Conservation (phyloP, 75 land plant genomes). For the Cunninghamia lanceolata region DNA sequence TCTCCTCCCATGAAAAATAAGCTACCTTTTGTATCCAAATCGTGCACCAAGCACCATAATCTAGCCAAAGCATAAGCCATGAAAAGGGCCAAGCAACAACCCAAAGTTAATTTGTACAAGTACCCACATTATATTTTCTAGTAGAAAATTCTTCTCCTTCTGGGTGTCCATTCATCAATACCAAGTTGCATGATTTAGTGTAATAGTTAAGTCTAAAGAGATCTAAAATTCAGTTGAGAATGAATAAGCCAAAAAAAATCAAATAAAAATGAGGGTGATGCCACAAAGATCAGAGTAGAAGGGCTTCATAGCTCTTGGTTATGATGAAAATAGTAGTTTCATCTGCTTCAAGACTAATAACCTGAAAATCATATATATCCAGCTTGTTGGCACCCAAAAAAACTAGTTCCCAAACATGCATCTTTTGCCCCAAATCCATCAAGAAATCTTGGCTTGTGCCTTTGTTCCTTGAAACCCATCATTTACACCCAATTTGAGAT, state of each 20-base stretch:
- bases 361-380: too few species aligned
- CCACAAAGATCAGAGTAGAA: not conserved
- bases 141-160: not conserved
- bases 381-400: too few species aligned
- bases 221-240: not conserved
- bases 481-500: too few species aligned
- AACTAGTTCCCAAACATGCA: too few species aligned
- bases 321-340: too few species aligned
- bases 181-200: not conserved
- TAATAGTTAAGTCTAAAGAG: not conserved
- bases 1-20: not conserved
- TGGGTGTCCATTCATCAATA: not conserved
- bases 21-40: not conserved
- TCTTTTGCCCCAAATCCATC: too few species aligned
- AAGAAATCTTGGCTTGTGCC: too few species aligned
- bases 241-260: not conserved
- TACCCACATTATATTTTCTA: not conserved
- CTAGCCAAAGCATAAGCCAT: not conserved
- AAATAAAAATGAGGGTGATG: not conserved
- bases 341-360: too few species aligned
- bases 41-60: not conserved
- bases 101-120: not conserved
- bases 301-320: too few species aligned
- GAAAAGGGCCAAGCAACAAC: constrained; percentile 1
- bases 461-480: too few species aligned